Evolutionary conservation across 352 stramenopile genomes (phyloP), one percentile per base, ranked within the genome.

Genomic region (Globisporangium lucens): DNA sequence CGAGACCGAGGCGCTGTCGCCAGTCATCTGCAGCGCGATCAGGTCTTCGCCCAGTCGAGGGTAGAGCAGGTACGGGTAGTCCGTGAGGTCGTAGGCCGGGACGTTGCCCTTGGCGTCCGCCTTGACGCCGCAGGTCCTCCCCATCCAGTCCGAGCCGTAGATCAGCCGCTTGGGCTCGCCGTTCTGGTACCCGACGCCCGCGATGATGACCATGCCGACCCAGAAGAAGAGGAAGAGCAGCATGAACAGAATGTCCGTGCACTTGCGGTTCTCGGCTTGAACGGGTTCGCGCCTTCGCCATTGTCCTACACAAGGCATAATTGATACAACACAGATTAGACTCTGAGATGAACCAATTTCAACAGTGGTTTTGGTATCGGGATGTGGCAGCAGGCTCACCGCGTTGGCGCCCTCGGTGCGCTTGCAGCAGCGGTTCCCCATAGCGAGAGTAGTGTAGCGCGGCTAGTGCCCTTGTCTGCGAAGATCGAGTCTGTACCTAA

Each of bases 121-220:
- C 56, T 83, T 67, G 24, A 82, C 72, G 27, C 85, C 85, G n/a
- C 85, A 94, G 0, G 82, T 89, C 0, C 82, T 73, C 0, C 85
- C 85, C 69, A 83, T 86, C 79, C 80, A 94, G 66, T 94, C 85
- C 0, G 77, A 84, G 53, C 85, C 85, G 64, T 94, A 92, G 30
- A 90, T 75, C 57, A 94, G 67, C 24, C 85, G 83, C 75, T 91
- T 85, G 13, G 85, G 85, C 63, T 94, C 74, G 27, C 85, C 85
- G 58, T 89, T 69, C n/a, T 73, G 62, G 67, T 89, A 92, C 2
- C 77, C 83, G 29, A 92, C 69, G 1, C 69, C 76, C 0, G 82
- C 82, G 63, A 94, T 89, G 68, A 85, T 69, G 67, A 91, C 76
- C 83, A 91, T 91, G 30, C 77, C 74, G 49, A 82, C 64, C 78